Conservation (phyloP, 768 basidiomycete species). For the Mycena epipterygia region DNA sequence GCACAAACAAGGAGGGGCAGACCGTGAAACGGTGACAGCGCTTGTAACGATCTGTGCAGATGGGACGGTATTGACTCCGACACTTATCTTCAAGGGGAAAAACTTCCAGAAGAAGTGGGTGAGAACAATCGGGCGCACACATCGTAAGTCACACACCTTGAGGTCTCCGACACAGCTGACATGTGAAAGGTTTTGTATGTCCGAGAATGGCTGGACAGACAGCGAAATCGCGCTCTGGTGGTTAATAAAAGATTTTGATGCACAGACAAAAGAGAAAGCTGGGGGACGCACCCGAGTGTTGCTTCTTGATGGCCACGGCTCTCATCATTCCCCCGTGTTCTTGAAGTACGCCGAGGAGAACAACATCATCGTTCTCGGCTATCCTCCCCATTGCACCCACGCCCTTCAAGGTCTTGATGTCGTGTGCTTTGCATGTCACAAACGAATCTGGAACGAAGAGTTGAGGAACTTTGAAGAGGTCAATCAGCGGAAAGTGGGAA, state of each 20-base stretch:
- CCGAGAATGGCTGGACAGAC: constrained; percentile 42
- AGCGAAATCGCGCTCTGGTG: constrained; percentile 32
- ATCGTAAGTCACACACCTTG: constrained; percentile 25
- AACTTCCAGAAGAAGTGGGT: constrained; percentile 22
- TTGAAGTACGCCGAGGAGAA: background rate
- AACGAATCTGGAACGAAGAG: too few relatives aligned
- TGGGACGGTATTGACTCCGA: constrained; percentile 35
- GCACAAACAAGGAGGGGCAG: background rate
- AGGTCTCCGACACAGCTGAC: background rate
- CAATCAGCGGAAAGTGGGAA: too few relatives aligned
- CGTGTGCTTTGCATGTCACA: background rate
- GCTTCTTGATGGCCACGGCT: constrained; percentile 23
- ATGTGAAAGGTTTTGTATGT: constrained; percentile 34
- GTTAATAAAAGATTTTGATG: constrained; percentile 38
- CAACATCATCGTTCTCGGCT: constrained; percentile 18
- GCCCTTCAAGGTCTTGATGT: too few relatives aligned
- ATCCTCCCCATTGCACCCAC: too few relatives aligned
- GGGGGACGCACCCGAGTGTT: too few relatives aligned
- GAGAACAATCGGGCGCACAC: constrained; percentile 31
- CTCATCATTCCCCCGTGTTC: constrained; percentile 25
- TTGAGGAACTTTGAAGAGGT: too few relatives aligned
- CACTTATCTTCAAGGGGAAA: too few relatives aligned
- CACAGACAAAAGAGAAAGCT: constrained; percentile 26
- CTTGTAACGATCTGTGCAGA: constrained; percentile 35
- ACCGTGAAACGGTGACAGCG: background rate